Percentiles rank a stretch among this genome's conserved stretches.
Evolutionary conservation across 192 early-diverging fungal genomes (phyloP).

Genomic region (Ambispora gerdemannii): DNA sequence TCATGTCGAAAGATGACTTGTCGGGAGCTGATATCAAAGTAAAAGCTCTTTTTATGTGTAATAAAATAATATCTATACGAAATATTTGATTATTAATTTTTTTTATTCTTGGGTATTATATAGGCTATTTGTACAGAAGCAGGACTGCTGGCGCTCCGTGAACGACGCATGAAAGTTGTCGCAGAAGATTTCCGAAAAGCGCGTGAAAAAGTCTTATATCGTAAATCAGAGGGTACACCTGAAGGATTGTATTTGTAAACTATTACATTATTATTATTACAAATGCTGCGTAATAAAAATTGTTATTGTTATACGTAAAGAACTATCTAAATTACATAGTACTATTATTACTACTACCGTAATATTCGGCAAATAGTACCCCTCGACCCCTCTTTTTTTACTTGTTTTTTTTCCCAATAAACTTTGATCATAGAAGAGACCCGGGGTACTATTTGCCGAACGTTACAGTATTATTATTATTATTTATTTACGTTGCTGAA

Average conservation of each 20-base stretch:
- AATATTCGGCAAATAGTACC: no score
- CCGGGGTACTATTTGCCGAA: no score
- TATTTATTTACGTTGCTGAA: no score
- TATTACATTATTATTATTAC: not conserved
- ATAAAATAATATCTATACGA: not conserved
- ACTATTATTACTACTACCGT: no score
- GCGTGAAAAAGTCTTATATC: constrained; percentile 97
- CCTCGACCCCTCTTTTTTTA: no score
- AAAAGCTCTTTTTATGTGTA: not conserved
- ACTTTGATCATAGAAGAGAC: no score
- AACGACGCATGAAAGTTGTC: constrained; percentile 97
- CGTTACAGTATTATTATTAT: no score
- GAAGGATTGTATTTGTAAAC: constrained; percentile 88
- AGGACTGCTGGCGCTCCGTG: constrained; percentile 94
- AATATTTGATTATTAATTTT: not conserved
- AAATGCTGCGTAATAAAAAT: no score
- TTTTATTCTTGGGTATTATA: constrained; percentile 1
- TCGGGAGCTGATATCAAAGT: constrained; percentile 98
- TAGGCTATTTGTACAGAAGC: constrained; percentile 98
- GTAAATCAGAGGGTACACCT: constrained; percentile 98
- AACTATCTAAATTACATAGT: no score
- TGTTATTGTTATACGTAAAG: no score
- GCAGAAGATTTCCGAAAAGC: constrained; percentile 97
- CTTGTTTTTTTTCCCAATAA: no score
- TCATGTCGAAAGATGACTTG: constrained; percentile 99